Conservation (phyloP, 345 rosid genomes). For the Garcia nutans region DNA sequence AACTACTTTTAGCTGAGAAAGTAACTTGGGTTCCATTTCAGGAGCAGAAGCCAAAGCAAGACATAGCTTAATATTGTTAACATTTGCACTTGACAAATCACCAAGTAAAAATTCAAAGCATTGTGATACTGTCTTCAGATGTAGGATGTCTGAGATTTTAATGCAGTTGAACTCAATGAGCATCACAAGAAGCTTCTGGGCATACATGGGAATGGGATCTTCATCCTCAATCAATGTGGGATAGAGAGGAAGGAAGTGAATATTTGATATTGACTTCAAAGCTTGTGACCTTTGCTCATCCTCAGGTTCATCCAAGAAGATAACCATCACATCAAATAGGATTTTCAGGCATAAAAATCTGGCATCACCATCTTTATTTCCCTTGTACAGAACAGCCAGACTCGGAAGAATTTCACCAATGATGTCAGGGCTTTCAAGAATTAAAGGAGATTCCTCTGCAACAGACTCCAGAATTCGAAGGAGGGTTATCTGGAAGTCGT, state of each 20-base stretch:
- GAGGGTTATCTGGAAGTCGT: constrained; percentile 90
- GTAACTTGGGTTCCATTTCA: constrained; percentile 85
- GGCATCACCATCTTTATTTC: constrained; percentile 91
- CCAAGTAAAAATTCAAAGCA: constrained; percentile 93
- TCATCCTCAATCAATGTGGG: constrained; percentile 90
- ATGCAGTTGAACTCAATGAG: constrained; percentile 74
- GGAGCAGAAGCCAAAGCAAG: constrained; percentile 92
- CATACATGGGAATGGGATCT: constrained; percentile 96
- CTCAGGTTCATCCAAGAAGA: constrained; percentile 64
- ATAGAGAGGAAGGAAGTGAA: constrained; percentile 92
- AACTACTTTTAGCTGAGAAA: constrained; percentile 78
- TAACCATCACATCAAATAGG: constrained; percentile 77
- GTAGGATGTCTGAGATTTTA: constrained; percentile 69
- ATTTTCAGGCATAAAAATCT: constrained; percentile 87
- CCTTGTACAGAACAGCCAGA: constrained; percentile 70
- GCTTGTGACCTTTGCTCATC: constrained; percentile 51
- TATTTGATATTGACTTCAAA: constrained; percentile 67
- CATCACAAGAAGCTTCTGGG: constrained; percentile 94
- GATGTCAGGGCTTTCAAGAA: constrained; percentile 53
- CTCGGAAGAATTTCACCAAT: constrained; percentile 76
- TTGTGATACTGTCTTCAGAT: constrained; percentile 76
- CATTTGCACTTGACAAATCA: constrained; percentile 83
- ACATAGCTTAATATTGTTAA: constrained; percentile 84
- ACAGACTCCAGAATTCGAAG: constrained; percentile 77
- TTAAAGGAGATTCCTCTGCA: constrained; percentile 62